phyloP scores from a whole-genome alignment of 192 early-diverging fungal genomes.

The Irineochytrium annulatum region DNA sequence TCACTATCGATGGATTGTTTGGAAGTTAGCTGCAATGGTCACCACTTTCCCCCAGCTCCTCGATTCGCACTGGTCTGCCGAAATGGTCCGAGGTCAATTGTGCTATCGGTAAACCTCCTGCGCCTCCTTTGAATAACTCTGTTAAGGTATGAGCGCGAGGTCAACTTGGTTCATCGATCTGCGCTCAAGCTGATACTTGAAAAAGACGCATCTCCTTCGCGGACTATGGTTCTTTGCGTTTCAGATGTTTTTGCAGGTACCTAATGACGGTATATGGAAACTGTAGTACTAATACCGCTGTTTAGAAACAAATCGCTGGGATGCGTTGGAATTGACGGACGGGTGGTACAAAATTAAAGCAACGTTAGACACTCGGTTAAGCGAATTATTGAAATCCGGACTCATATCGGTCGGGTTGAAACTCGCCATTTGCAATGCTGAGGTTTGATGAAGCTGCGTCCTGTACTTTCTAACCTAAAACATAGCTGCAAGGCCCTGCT shows the following conservation, averaged over 20 bases:
- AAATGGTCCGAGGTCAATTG: conserved; percentile 49
- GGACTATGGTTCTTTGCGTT: conserved; percentile 61
- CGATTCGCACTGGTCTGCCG: conserved; percentile 34
- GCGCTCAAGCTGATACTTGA: conserved; percentile 63
- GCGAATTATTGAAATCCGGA: conserved; percentile 47
- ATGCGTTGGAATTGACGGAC: conserved; percentile 54
- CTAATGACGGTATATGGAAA: background rate
- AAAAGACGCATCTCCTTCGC: conserved; percentile 50
- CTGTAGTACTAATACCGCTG: background rate
- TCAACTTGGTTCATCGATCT: conserved; percentile 56
- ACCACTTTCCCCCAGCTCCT: conserved; percentile 47
- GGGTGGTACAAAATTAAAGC: conserved; percentile 68
- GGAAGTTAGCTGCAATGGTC: conserved; percentile 64
- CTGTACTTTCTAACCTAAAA: conserved; percentile 13
- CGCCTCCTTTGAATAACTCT: background rate
- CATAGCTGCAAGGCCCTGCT: conserved; percentile 21
- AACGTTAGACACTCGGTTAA: conserved; percentile 43
- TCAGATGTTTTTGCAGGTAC: conserved; percentile 35
- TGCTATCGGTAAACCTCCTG: conserved; percentile 20
- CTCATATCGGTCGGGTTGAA: conserved; percentile 15
- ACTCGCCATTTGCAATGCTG: background rate
- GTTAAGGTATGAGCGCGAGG: conserved; percentile 64
- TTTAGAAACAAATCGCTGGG: conserved; percentile 11
- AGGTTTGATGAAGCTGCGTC: background rate
- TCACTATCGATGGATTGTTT: conserved; percentile 67